Base-by-base conservation (phyloP, 228 moss, liverwort and hornwort species). In the Sphagnum fallax region DNA sequence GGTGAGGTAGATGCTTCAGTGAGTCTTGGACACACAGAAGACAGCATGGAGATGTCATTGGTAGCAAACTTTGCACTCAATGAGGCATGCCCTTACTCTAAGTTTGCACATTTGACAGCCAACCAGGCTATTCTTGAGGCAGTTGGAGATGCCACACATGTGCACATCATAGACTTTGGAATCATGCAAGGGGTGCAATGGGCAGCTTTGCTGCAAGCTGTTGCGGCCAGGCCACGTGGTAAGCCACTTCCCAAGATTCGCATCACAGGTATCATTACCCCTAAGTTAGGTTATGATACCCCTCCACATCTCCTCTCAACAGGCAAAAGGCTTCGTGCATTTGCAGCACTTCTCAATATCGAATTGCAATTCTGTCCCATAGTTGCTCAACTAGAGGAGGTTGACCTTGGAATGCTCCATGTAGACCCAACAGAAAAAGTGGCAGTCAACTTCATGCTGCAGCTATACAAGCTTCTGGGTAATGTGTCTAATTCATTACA, bases 101-200 rank as follows among this genome's bases (percentile, higher is more conserved):
- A 89, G 69, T 91, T 91, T 47, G 84, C 82, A 10, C 87, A 91
- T 68, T 76, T 91, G 69, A 89, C 91, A 7, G 91, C 91, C 0
- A 91, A 91, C 77, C 87, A 89, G 62, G 87, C 91, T 18, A 79
- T 91, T 55, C 65, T 89, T 64, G 91, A 91, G 71, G 69, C 89
- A 6, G 78, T 84, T 32, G 77, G 81, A 63, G 89, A 84, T 2
- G 79, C 78, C n/a, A 71, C 84, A 4, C 52, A 71, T 5, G 81
- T 91, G 62, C 91, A 91, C 63, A 87, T 91, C 52, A 76, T 91
- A 9, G 91, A 91, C 76, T 81, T 87, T 63, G 89, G 89, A 11
- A 80, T 87, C 53, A 80, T 81, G 13, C 82, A 87, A 51, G 89
- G 89, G 14, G 84, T 87, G 51, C 91, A 91, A 66, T 91, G 89